Conservation (phyloP, 1,284 basidiomycete species). For the Sutorius eximius region DNA sequence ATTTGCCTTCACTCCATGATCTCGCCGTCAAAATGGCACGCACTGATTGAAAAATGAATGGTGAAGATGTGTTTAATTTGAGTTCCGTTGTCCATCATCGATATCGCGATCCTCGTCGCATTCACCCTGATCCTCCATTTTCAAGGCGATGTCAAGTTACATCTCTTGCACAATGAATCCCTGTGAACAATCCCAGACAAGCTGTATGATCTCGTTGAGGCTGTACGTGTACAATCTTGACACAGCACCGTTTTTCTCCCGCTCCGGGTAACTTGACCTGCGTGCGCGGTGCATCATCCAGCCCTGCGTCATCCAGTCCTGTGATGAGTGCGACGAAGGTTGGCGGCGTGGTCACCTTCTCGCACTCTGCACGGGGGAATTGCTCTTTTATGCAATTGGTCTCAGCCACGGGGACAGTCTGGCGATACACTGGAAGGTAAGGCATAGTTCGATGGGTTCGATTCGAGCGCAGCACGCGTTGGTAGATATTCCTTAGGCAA, state of each 20-base stretch:
- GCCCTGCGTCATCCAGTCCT: not conserved
- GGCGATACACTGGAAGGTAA: not conserved
- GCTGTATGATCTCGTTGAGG: not conserved
- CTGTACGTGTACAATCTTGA: not conserved
- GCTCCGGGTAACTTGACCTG: not conserved
- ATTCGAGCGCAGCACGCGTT: not conserved
- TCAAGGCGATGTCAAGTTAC: not conserved
- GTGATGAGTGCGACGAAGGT: not conserved
- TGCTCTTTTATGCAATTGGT: not conserved
- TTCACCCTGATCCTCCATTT: not conserved
- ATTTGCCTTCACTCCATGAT: no score
- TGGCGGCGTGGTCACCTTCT: not conserved
- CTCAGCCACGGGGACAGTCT: not conserved
- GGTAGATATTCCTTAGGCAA: not conserved
- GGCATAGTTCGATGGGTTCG: not conserved
- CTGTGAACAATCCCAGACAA: not conserved
- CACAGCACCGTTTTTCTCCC: not conserved
- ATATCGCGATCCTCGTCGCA: not conserved
- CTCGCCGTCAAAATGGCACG: not conserved
- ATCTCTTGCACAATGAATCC: not conserved
- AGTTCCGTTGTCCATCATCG: not conserved
- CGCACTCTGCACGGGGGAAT: not conserved
- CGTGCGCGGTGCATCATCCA: not conserved
- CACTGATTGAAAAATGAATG: not conserved
- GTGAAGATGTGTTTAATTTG: not conserved